Evolutionary conservation across 1,284 basidiomycete genomes (phyloP).

Genomic region (Peniophora sp.): DNA sequence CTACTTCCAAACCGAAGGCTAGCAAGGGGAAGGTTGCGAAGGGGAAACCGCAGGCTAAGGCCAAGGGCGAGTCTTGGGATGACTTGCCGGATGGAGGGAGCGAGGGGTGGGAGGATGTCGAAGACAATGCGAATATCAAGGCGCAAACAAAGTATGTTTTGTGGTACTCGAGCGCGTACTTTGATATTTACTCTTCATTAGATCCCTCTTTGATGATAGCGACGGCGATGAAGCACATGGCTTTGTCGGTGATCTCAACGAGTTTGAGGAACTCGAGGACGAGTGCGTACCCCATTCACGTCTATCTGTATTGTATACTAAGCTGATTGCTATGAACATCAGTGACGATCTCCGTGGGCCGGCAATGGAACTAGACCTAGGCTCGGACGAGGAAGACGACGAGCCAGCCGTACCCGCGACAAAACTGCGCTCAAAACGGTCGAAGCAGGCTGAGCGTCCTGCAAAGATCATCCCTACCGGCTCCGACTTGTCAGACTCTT

Average conservation of each 20-base stretch:
- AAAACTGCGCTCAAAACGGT: constrained; percentile 34
- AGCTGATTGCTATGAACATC: constrained; percentile 11
- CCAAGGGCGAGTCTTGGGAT: constrained; percentile 13
- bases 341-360: constrained; percentile 40
- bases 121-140: constrained; percentile 37
- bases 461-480: constrained; percentile 42
- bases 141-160: constrained; percentile 35
- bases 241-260: constrained; percentile 38
- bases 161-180: neutral
- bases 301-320: constrained; percentile 4
- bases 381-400: constrained; percentile 53
- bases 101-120: constrained; percentile 61
- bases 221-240: constrained; percentile 38
- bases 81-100: constrained; percentile 25
- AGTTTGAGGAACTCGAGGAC: constrained; percentile 36
- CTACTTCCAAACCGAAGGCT: constrained; percentile 11
- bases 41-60: constrained; percentile 15
- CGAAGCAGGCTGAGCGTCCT: constrained; percentile 43
- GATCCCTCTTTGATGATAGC: constrained; percentile 41
- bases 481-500: constrained; percentile 33
- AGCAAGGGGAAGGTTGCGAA: constrained; percentile 14
- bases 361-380: constrained; percentile 62
- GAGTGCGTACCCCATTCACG: constrained; percentile 15
- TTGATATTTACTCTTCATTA: constrained; percentile 13
- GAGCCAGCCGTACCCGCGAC: constrained; percentile 21